These are phyloP conservation scores for Hirschfeldia incana DNA, from an alignment of 345 rosid species.

Conservation along the genomic window DNA sequence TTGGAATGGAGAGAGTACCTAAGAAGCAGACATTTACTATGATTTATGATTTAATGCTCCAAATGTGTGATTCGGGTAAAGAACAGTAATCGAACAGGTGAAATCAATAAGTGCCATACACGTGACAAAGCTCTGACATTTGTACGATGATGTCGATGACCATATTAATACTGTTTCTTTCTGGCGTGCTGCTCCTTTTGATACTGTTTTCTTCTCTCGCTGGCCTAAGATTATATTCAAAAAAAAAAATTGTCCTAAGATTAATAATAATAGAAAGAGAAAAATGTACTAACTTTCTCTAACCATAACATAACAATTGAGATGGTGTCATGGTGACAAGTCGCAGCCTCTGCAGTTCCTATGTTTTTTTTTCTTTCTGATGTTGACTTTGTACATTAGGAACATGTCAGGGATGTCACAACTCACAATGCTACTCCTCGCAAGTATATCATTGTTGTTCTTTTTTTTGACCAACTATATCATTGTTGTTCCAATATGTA, in stretches of 20 bases:
- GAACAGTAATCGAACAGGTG: slow-evolving; percentile 6
- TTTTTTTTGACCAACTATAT: too few relatives aligned
- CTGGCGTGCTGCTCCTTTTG: background rate
- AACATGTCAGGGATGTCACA: background rate
- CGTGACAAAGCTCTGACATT: slow-evolving; percentile 33
- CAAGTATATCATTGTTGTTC: background rate
- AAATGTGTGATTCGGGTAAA: background rate
- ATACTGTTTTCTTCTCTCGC: slow-evolving; percentile 12
- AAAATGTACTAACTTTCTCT: background rate
- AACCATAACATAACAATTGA: background rate
- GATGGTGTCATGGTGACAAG: background rate
- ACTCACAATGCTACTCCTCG: background rate
- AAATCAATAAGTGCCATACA: slow-evolving; percentile 22
- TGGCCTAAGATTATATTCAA: background rate
- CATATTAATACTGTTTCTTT: slow-evolving; percentile 22
- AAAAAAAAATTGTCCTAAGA: background rate
- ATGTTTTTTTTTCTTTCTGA: background rate
- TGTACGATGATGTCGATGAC: slow-evolving; percentile 39
- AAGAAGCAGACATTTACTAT: background rate
- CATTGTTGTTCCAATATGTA: background rate
- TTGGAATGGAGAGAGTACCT: too few relatives aligned
- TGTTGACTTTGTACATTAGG: background rate
- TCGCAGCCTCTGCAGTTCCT: background rate
- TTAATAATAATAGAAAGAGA: background rate
- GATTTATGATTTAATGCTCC: background rate